Evolutionary conservation across 768 basidiomycete species (phyloP).

Genomic region (Suillus alpinus): DNA sequence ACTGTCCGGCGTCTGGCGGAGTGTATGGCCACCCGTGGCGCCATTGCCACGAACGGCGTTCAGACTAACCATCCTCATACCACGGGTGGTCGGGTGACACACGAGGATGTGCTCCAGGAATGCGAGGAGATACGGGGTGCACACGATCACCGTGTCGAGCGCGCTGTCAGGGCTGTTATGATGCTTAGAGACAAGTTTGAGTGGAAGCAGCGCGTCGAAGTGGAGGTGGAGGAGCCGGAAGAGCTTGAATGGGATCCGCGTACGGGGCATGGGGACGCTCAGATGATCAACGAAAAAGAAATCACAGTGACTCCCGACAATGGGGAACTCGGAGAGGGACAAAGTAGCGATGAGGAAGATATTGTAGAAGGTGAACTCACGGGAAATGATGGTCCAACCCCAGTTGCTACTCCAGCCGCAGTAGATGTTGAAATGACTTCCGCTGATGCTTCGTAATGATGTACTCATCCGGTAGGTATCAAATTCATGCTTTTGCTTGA

Average conservation of each 20-base stretch:
- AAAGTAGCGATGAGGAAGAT: slow-evolving; percentile 38
- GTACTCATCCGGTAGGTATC: slow-evolving; percentile 2
- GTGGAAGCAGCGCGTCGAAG: slow-evolving; percentile 78
- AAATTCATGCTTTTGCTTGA: neutral
- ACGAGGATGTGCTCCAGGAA: slow-evolving; percentile 65
- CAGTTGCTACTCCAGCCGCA: slow-evolving; percentile 14
- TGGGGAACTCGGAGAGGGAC: slow-evolving; percentile 28
- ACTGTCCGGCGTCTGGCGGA: slow-evolving; percentile 69
- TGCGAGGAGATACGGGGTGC: slow-evolving; percentile 64
- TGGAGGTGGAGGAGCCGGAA: slow-evolving; percentile 76
- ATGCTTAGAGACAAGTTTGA: slow-evolving; percentile 80
- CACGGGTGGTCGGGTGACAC: slow-evolving; percentile 23
- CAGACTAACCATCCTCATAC: slow-evolving; percentile 35
- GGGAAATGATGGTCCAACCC: slow-evolving; percentile 28
- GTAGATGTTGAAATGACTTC: slow-evolving; percentile 23
- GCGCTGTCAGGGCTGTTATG: slow-evolving; percentile 74
- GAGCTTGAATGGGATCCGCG: slow-evolving; percentile 72
- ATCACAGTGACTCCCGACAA: slow-evolving; percentile 14
- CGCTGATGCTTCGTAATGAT: slow-evolving; percentile 4
- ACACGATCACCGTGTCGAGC: slow-evolving; percentile 74
- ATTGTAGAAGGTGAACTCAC: slow-evolving; percentile 34
- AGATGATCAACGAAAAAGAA: slow-evolving; percentile 10
- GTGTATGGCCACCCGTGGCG: slow-evolving; percentile 61
- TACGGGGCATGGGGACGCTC: slow-evolving; percentile 19
- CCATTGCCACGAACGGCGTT: slow-evolving; percentile 40